Percentiles rank a stretch among this genome's conserved stretches.
Evolutionary conservation across 345 rosid genomes (phyloP).

Genomic region (Camelina hispida): DNA sequence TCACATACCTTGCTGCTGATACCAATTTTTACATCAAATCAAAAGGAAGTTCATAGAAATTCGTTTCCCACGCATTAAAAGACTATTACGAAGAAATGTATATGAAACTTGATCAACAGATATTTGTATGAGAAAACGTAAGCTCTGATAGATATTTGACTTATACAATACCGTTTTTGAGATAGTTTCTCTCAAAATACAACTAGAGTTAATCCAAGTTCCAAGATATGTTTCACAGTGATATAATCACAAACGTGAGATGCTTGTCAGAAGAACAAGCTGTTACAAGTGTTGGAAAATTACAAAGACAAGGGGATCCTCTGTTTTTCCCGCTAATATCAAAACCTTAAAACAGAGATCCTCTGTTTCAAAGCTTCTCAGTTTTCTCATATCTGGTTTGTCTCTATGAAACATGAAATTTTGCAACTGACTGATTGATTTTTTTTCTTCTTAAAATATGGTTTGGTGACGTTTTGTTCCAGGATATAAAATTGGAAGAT

Average conservation of each 20-base stretch:
- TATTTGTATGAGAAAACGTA: constrained; percentile 86
- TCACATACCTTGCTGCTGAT: too few species aligned
- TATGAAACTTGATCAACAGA: constrained; percentile 88
- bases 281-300: constrained; percentile 50
- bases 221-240: constrained; percentile 54
- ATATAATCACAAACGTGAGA: constrained; percentile 93
- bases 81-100: constrained; percentile 95
- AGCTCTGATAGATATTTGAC: not conserved
- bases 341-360: not conserved
- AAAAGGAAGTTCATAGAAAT: too few species aligned
- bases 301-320: too few species aligned
- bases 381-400: not conserved
- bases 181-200: not conserved
- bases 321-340: not conserved
- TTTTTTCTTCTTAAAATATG: not conserved
- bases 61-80: constrained; percentile 77
- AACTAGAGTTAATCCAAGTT: not conserved
- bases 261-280: constrained; percentile 98
- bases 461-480: not conserved
- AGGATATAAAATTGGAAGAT: constrained; percentile 21
- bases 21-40: too few species aligned
- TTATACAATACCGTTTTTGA: not conserved
- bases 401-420: not conserved
- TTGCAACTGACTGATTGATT: not conserved
- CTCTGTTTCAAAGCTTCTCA: constrained; percentile 27